Conservation (phyloP, 805 yeast species). For the Dipodascopsis uninucleata region DNA sequence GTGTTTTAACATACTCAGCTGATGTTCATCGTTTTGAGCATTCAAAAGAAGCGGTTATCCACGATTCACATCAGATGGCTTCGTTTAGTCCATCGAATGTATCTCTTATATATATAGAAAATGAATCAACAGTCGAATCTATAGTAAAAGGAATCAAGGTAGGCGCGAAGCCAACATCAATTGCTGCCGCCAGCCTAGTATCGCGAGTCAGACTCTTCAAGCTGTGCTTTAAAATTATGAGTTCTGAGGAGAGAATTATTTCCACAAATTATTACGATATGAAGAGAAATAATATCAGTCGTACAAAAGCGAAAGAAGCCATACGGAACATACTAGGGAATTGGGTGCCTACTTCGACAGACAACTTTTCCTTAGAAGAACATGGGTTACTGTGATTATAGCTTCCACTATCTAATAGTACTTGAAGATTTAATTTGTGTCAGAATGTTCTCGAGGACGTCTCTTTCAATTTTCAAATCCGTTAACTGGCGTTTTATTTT, state of each 20-base stretch:
- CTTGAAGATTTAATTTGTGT: slow-evolving; percentile 11
- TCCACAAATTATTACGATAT: slow-evolving; percentile 12
- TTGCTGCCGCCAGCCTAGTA: slow-evolving; percentile 27
- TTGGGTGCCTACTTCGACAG: slow-evolving; percentile 27
- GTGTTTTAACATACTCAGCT: slow-evolving; percentile 16
- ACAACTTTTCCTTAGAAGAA: too few species aligned
- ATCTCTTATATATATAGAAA: slow-evolving; percentile 31
- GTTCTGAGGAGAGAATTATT: neutral
- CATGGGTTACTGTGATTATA: too few species aligned
- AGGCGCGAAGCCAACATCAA: slow-evolving; percentile 30
- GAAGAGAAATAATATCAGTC: slow-evolving; percentile 5
- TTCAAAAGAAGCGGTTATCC: slow-evolving; percentile 10
- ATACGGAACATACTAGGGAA: slow-evolving; percentile 17
- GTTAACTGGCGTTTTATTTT: slow-evolving; percentile 11
- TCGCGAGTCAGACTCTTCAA: slow-evolving; percentile 17
- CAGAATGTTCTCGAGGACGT: slow-evolving; percentile 19
- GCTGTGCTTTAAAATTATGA: slow-evolving; percentile 7
- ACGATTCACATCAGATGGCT: slow-evolving; percentile 21
- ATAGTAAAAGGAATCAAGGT: slow-evolving; percentile 31
- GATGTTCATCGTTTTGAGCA: slow-evolving; percentile 14
- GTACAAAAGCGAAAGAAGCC: slow-evolving; percentile 13
- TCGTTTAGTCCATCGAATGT: slow-evolving; percentile 27
- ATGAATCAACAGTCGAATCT: slow-evolving; percentile 21
- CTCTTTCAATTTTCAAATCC: slow-evolving; percentile 14
- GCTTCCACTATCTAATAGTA: neutral